Percentiles rank a stretch among this genome's conserved stretches.
These are phyloP conservation scores for Ogataea nakhonphanomensis DNA, from an alignment of 805 yeast genomes.

Conservation along the genomic window DNA sequence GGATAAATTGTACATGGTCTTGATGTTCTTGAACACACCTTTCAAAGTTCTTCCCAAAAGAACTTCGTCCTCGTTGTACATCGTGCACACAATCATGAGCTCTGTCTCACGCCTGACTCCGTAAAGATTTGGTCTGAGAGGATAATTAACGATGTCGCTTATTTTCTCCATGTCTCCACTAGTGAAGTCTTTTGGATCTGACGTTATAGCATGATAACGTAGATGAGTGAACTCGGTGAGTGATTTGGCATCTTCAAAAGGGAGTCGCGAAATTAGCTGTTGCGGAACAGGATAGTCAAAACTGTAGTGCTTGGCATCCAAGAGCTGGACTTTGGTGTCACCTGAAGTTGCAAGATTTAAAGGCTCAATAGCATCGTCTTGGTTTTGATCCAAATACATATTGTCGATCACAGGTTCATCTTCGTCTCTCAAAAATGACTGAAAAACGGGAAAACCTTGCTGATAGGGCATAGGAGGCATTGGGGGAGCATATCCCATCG, in stretches of 20 bases:
- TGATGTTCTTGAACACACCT: conserved; percentile 86
- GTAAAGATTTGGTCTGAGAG: conserved; percentile 74
- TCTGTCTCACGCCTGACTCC: conserved; percentile 77
- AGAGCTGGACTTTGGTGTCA: conserved; percentile 42
- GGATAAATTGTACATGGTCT: conserved; percentile 55
- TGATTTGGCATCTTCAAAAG: conserved; percentile 36
- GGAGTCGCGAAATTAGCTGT: conserved; percentile 49
- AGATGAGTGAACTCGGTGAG: conserved; percentile 62
- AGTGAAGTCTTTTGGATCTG: conserved; percentile 76
- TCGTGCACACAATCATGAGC: conserved; percentile 80
- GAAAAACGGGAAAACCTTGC: conserved; percentile 18
- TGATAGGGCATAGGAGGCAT: conserved; percentile 8
- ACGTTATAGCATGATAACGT: conserved; percentile 91
- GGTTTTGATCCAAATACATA: conserved; percentile 12
- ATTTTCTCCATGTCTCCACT: conserved; percentile 48
- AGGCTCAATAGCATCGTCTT: conserved; percentile 14
- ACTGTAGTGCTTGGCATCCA: conserved; percentile 67
- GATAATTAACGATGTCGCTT: conserved; percentile 29
- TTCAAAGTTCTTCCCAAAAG: conserved; percentile 79
- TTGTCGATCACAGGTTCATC: conserved; percentile 30
- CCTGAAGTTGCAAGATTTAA: conserved; percentile 28
- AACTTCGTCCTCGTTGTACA: conserved; percentile 87
- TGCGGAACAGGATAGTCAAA: conserved; percentile 83
- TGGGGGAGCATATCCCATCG: not conserved
- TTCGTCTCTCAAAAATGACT: conserved; percentile 26